Evolutionary conservation across 352 stramenopile species (phyloP), one percentile per base, ranked within the genome.

Genomic region (Phytopythium vexans): DNA sequence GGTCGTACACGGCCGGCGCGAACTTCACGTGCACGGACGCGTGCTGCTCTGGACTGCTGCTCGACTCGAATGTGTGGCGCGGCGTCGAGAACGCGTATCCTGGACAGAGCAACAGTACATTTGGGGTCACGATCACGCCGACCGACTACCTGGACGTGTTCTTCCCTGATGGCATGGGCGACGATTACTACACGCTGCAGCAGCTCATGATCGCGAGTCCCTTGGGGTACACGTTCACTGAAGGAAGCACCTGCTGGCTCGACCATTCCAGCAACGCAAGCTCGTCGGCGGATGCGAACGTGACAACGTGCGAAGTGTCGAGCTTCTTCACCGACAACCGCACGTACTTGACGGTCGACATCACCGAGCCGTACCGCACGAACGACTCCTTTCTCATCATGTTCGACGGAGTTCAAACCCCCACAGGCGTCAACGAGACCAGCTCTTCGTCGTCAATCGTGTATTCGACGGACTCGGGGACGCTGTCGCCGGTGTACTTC

Each of bases 121-220:
- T 95, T 49, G 63, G 68, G n/a, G 66, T 95, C 14, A 78, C 57
- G 5, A 74, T 95, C 54, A 80, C 86, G 44, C 83, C 82, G 43
- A 77, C 63, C 3, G 77, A 93, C 58, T 82, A 84, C 54, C 59
- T 85, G 49, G 65, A 77, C 37, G 64, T 87, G 12, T 92, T 95
- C 52, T 78, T 72, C 43, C 62, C 65, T 8, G 47, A 68, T 1
- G 69, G 69, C 33, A 78, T 78, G 69, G 46, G 8, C 9, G 58
- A 56, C 49, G 12, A 74, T 41, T 88, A 76, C 34, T 86, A 84
- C 56, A 77, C 67, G 15, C 64, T 94, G 6, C 52, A 83, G 47
- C 83, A 94, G 62, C 77, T 94, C 60, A 86, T 89, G 63, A 52
- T 94, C 56, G 75, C 77, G 5, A 88, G 66, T 41, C 83, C 83